phyloP scores from a whole-genome alignment of 768 basidiomycete species.

The Pisolithus microcarpus region DNA sequence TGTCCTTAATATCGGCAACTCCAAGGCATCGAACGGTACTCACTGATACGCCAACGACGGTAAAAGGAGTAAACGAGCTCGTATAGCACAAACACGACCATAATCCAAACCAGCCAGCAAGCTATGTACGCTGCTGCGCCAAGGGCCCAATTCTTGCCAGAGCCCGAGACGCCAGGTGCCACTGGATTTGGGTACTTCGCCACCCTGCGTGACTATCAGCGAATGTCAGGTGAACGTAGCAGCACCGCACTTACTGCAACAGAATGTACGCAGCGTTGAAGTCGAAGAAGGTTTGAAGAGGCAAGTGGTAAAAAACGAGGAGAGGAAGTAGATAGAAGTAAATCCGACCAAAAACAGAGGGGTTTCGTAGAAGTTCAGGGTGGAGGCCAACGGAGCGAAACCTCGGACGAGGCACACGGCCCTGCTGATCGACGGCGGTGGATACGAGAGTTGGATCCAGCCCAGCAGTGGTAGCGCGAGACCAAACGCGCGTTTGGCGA shows the following conservation, averaged over 20 bases:
- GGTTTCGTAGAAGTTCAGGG: constrained; percentile 58
- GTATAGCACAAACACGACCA: constrained; percentile 69
- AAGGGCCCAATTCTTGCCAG: constrained; percentile 74
- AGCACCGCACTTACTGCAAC: constrained; percentile 56
- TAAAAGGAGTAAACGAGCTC: constrained; percentile 70
- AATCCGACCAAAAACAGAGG: constrained; percentile 44
- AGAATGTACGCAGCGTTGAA: constrained; percentile 83
- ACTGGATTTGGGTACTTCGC: constrained; percentile 67
- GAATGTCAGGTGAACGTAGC: background rate
- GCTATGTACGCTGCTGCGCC: constrained; percentile 78
- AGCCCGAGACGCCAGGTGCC: constrained; percentile 61
- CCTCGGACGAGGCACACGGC: constrained; percentile 45
- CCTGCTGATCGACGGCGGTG: constrained; percentile 26
- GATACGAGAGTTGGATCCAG: constrained; percentile 39
- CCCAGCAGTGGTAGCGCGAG: constrained; percentile 44
- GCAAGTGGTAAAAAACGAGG: constrained; percentile 63
- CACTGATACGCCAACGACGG: constrained; percentile 73
- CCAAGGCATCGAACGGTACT: constrained; percentile 32
- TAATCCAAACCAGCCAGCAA: constrained; percentile 71
- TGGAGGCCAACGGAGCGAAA: constrained; percentile 66
- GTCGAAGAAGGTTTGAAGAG: constrained; percentile 79
- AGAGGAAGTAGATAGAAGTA: constrained; percentile 69
- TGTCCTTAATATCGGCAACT: constrained; percentile 6
- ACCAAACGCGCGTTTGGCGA: constrained; percentile 47
- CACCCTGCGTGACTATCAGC: constrained; percentile 40